Conservation (phyloP, 2,329 filamentous ascomycete genomes). For the Ophiognomonia clavigignenti-juglandacearum region DNA sequence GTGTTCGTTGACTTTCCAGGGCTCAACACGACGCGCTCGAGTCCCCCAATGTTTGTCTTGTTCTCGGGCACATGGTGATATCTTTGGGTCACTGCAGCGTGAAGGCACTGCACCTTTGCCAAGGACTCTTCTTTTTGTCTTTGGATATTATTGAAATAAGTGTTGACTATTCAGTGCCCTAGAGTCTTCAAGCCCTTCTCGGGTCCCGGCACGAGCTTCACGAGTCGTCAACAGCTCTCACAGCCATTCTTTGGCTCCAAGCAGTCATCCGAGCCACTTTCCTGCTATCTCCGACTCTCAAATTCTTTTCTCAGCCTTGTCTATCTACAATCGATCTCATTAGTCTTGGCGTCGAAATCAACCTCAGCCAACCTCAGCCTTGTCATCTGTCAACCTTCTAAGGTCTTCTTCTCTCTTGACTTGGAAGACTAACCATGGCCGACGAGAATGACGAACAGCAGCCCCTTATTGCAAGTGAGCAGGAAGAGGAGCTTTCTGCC, state of each 20-base stretch:
- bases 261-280: background rate
- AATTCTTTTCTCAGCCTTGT: background rate
- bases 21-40: background rate
- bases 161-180: background rate
- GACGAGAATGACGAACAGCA: slow-evolving; percentile 11
- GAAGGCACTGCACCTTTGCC: too few species aligned
- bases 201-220: background rate
- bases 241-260: too few species aligned
- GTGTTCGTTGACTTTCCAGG: background rate
- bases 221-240: background rate
- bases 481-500: slow-evolving; percentile 1
- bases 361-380: slow-evolving; percentile 4
- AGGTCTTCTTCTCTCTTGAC: background rate
- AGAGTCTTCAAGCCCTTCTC: background rate
- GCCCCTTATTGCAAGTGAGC: slow-evolving; percentile 6
- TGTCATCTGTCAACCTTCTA: background rate
- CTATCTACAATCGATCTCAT: background rate
- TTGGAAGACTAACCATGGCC: too few species aligned
- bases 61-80: background rate
- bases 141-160: background rate
- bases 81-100: too few species aligned
- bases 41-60: background rate
- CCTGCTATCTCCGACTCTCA: background rate
- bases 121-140: too few species aligned
- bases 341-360: slow-evolving; percentile 4